Evolutionary conservation across 1,284 basidiomycete species (phyloP).

Genomic region (Trametes versicolor): DNA sequence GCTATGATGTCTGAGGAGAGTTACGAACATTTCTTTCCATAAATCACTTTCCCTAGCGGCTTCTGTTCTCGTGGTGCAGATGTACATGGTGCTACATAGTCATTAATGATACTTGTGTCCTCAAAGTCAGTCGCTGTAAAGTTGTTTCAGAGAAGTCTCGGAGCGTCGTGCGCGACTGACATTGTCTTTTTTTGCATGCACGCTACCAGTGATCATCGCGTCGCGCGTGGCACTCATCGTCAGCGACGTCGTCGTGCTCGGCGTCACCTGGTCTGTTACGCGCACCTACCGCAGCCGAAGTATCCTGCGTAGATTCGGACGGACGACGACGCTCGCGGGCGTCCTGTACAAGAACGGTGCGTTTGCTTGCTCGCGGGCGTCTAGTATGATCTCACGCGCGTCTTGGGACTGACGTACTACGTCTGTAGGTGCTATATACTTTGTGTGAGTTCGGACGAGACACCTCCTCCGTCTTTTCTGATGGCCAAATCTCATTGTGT

Average conservation of each 20-base stretch:
- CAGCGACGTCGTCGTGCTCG: neutral
- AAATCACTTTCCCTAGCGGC: too few relatives aligned
- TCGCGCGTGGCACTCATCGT: neutral
- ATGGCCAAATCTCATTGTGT: neutral
- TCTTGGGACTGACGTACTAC: neutral
- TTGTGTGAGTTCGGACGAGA: conserved; percentile 3
- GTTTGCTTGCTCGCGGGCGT: neutral
- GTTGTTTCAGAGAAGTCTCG: too few relatives aligned
- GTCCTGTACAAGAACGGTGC: neutral
- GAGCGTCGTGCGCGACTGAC: too few relatives aligned
- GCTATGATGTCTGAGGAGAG: too few relatives aligned
- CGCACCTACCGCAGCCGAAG: neutral
- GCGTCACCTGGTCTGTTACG: neutral
- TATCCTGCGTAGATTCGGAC: neutral
- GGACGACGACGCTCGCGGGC: neutral
- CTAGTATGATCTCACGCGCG: neutral
- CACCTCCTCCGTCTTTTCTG: neutral
- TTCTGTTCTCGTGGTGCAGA: too few relatives aligned
- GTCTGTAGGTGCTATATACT: neutral
- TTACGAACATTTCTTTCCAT: too few relatives aligned
- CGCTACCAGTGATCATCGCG: neutral
- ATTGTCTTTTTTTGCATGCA: too few relatives aligned
- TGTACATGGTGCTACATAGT: too few relatives aligned
- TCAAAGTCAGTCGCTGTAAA: too few relatives aligned
- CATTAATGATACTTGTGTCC: too few relatives aligned